These are phyloP conservation scores for Aspergillus sp. DNA, from an alignment of 2,329 filamentous ascomycete species.

Conservation along the genomic window DNA sequence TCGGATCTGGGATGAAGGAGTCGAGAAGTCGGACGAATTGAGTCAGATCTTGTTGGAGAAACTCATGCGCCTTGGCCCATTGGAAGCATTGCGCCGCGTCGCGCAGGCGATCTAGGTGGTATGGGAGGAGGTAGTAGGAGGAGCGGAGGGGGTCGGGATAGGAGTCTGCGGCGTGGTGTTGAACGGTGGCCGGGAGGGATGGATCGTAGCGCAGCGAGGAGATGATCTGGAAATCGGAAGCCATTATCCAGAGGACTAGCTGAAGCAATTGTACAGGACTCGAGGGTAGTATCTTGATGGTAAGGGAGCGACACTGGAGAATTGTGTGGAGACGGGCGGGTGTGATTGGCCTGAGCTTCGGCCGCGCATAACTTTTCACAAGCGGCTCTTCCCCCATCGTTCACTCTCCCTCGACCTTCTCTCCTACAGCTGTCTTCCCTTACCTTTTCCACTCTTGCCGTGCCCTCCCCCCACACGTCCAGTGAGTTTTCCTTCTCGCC, in stretches of 20 bases:
- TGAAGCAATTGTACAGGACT: no score
- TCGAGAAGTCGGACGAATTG: slow-evolving; percentile 28
- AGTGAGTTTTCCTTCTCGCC: slow-evolving; percentile 13
- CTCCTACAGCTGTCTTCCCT: slow-evolving; percentile 9
- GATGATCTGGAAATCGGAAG: slow-evolving; percentile 59
- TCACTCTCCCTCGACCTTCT: slow-evolving; percentile 19
- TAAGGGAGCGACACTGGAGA: neutral
- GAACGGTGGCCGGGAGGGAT: slow-evolving; percentile 43
- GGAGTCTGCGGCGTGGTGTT: slow-evolving; percentile 26
- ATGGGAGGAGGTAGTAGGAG: slow-evolving; percentile 75
- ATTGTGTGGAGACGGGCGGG: slow-evolving; percentile 7
- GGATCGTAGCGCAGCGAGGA: slow-evolving; percentile 72
- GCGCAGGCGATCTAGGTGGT: slow-evolving; percentile 77
- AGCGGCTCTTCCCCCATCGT: no score
- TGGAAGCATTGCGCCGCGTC: slow-evolving; percentile 52
- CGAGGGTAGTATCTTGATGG: no score
- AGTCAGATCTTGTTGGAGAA: slow-evolving; percentile 30
- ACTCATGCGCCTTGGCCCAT: slow-evolving; percentile 38
- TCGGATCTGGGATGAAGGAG: slow-evolving; percentile 29
- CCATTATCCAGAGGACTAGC: slow-evolving; percentile 18
- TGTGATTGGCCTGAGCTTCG: slow-evolving; percentile 34
- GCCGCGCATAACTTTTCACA: slow-evolving; percentile 34
- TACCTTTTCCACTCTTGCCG: slow-evolving; percentile 1
- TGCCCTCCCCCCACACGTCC: slow-evolving; percentile 16
- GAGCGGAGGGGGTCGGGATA: slow-evolving; percentile 47